phyloP scores from a whole-genome alignment of 352 stramenopile species.

The Lagenidium giganteum region DNA sequence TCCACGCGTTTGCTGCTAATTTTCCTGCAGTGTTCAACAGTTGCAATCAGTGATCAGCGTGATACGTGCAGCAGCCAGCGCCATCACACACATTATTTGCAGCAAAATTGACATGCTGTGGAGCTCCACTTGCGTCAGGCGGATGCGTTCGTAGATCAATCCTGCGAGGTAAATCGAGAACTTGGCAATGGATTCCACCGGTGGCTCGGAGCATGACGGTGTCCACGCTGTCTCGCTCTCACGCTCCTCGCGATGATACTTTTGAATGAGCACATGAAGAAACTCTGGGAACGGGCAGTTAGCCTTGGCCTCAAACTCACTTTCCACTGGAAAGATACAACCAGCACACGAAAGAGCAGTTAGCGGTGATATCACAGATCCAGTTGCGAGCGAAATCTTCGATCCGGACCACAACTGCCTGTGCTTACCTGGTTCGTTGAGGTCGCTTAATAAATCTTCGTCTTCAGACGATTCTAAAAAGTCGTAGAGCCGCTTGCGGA shows the following conservation, averaged over 20 bases:
- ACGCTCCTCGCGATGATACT: slow-evolving; percentile 58
- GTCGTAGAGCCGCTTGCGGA: slow-evolving; percentile 40
- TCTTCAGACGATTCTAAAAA: too few species aligned
- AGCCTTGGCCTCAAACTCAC: slow-evolving; percentile 72
- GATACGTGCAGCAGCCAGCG: neutral
- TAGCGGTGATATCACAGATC: neutral
- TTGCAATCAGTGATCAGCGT: too few species aligned
- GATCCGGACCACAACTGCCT: too few species aligned
- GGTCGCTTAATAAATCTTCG: too few species aligned
- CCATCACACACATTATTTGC: slow-evolving; percentile 56
- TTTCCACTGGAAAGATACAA: slow-evolving; percentile 60
- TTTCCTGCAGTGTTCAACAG: too few species aligned
- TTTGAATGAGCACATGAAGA: slow-evolving; percentile 66
- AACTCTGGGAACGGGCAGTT: slow-evolving; percentile 62
- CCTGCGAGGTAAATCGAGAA: slow-evolving; percentile 68
- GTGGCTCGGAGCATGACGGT: slow-evolving; percentile 34
- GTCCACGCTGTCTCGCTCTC: slow-evolving; percentile 39
- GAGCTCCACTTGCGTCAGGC: slow-evolving; percentile 46
- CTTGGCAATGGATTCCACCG: slow-evolving; percentile 66
- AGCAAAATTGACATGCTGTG: slow-evolving; percentile 53
- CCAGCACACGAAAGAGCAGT: slow-evolving; percentile 17
- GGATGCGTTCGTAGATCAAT: slow-evolving; percentile 34
- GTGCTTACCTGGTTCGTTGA: too few species aligned
- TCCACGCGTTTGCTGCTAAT: slow-evolving; percentile 51
- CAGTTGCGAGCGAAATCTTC: too few species aligned